Conservation (phyloP, 2,329 filamentous ascomycete species). For the Metarhizium guizhouense region DNA sequence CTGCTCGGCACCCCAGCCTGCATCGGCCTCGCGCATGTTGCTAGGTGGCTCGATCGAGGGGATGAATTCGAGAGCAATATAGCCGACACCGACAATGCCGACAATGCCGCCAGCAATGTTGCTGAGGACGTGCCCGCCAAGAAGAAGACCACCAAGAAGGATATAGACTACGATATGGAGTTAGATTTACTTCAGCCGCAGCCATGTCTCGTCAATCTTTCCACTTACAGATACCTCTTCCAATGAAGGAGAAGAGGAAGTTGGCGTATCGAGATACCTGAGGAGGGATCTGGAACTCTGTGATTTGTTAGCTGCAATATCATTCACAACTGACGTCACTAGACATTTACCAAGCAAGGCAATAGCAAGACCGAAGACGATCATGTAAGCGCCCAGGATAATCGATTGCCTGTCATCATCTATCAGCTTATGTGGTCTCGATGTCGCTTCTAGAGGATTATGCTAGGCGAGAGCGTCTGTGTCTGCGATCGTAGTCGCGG, state of each 20-base stretch:
- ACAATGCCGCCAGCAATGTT: constrained; percentile 72
- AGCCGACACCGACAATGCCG: constrained; percentile 68
- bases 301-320: constrained; percentile 13
- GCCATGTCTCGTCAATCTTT: background rate
- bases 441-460: background rate
- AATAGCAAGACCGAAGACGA: constrained; percentile 78
- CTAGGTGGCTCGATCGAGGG: constrained; percentile 71
- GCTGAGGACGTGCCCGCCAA: constrained; percentile 57
- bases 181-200: background rate
- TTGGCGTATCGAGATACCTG: constrained; percentile 90
- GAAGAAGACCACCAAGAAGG: constrained; percentile 81
- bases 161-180: constrained; percentile 65
- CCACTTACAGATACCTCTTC: constrained; percentile 82
- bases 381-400: constrained; percentile 78
- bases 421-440: background rate
- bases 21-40: constrained; percentile 72
- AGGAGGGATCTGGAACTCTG: constrained; percentile 90
- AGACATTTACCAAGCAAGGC: constrained; percentile 48
- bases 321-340: background rate
- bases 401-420: constrained; percentile 31
- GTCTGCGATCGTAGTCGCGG: background rate
- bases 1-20: constrained; percentile 70
- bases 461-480: background rate
- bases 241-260: constrained; percentile 96
- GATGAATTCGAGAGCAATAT: constrained; percentile 66